Percentiles rank a stretch among this genome's conserved stretches.
Conservation (phyloP, 495 filamentous ascomycete species). For the Recurvomyces mirabilis region DNA sequence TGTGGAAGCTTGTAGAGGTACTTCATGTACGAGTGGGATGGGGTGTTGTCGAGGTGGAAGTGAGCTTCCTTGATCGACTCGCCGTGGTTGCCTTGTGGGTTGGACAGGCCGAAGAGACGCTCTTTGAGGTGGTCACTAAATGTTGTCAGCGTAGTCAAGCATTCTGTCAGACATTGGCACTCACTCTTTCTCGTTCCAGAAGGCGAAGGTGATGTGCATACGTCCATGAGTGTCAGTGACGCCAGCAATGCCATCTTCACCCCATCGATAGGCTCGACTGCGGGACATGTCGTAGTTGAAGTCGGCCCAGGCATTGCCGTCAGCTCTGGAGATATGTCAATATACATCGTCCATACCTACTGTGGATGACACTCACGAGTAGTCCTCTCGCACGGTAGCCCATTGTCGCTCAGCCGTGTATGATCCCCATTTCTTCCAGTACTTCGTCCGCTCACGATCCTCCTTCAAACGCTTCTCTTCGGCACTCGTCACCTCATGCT, state of each 20-base stretch:
- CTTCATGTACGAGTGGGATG: constrained; percentile 95
- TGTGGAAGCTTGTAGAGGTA: constrained; percentile 96
- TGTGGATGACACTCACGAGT: constrained; percentile 49
- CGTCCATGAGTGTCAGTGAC: constrained; percentile 83
- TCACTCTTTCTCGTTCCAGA: constrained; percentile 96
- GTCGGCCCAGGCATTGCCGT: constrained; percentile 95
- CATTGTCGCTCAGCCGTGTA: constrained; percentile 74
- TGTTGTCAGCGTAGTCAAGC: too few relatives aligned
- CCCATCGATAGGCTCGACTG: constrained; percentile 83
- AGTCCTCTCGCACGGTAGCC: constrained; percentile 94
- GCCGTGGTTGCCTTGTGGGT: constrained; percentile 92
- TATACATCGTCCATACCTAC: constrained; percentile 15
- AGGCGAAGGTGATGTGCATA: constrained; percentile 87
- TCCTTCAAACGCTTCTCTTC: constrained; percentile 84
- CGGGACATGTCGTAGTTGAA: constrained; percentile 87
- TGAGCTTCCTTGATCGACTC: constrained; percentile 94
- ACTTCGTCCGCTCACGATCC: constrained; percentile 64
- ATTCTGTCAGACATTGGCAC: too few relatives aligned
- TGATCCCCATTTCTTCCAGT: constrained; percentile 94
- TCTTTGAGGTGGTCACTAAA: constrained; percentile 82
- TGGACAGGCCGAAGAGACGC: constrained; percentile 83
- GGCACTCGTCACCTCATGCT: constrained; percentile 68
- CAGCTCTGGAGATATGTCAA: constrained; percentile 35
- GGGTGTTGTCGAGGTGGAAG: constrained; percentile 92
- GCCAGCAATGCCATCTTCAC: constrained; percentile 93